Base-by-base conservation (phyloP, 441 rosid species). In the Jatropha podagrica region DNA sequence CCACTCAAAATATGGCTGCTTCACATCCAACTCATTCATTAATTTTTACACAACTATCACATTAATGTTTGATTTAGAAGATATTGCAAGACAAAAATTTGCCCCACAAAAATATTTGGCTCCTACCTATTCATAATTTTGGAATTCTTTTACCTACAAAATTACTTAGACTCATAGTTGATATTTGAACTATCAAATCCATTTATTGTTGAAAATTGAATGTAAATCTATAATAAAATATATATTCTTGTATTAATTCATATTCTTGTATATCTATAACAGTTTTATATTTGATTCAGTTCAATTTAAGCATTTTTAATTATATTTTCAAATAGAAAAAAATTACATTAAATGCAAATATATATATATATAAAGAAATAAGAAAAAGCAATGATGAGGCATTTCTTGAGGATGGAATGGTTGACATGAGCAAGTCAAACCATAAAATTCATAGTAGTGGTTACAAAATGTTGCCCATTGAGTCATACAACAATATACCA, bases 21-120 rank as follows among this genome's bases (percentile, higher is more conserved):
- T 52, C n/a, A 14, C 2, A 17, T 52, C 58, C n/a, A 52, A 54
- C 58, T 18, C 20, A 54, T 54, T 15, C 56, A 52, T 23, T 60
- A 18, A 18, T 9, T 23, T n/a, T 20, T 10, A 60, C 14, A 26
- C 38, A 60, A 60, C 65, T n/a, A n/a, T n/a, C n/a, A n/a, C 65
- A 60, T 63, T 32, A 63, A 63, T 63, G 67, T n/a, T 37, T 63
- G 46, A 63, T 63, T 63, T 32, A 37, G 42, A 37, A 62, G 38
- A 62, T 62, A 46, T 62, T 63, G 44, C 1, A 12, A 37, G 44
- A 63, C 20, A 37, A 38, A 63, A 5, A 37, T 60, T 60, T 60
- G 38, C 40, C 64, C 64, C 40, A 60, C 64, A 26, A 26, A 59
- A 59, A 59, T n/a, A 17, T 20, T 58, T 58, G 62, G 62, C 37